These are phyloP conservation scores for Raffaelea deltoideospora DNA, from an alignment of 2,329 filamentous ascomycete genomes.

Conservation along the genomic window DNA sequence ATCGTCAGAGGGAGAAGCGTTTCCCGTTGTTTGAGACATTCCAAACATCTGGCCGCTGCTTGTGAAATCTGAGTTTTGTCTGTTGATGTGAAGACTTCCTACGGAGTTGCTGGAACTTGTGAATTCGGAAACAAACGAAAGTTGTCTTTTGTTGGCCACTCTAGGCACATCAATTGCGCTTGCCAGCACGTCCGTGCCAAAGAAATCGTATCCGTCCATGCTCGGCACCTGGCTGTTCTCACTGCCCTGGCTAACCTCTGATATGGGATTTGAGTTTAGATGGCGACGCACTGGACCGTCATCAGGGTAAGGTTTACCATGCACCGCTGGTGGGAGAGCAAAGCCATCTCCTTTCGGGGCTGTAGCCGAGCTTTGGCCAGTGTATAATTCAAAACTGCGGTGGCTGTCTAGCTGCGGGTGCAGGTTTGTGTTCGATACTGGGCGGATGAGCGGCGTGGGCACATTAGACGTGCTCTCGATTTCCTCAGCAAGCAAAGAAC, in stretches of 20 bases:
- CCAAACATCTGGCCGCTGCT: too few relatives aligned
- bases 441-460: constrained; percentile 41
- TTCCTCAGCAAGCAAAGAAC: constrained; percentile 37
- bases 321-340: constrained; percentile 30
- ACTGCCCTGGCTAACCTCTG: constrained; percentile 34
- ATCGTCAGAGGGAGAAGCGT: too few relatives aligned
- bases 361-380: too few relatives aligned
- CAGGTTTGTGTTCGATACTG: too few relatives aligned
- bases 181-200: constrained; percentile 39
- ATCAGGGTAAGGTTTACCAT: constrained; percentile 19
- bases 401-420: too few relatives aligned
- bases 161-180: constrained; percentile 37
- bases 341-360: constrained; percentile 36
- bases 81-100: too few relatives aligned
- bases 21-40: too few relatives aligned
- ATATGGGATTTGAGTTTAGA: constrained; percentile 34
- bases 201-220: constrained; percentile 51
- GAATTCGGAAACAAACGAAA: constrained; percentile 4
- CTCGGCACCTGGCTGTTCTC: constrained; percentile 30
- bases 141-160: constrained; percentile 20
- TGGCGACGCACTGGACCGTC: constrained; percentile 22
- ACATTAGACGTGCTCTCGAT: constrained; percentile 49
- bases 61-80: too few relatives aligned
- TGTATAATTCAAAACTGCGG: too few relatives aligned
- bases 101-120: too few relatives aligned